Percentiles rank a stretch among this genome's conserved stretches.
phyloP scores from a whole-genome alignment of 352 stramenopile genomes.

The Thraustochytrium sp. region DNA sequence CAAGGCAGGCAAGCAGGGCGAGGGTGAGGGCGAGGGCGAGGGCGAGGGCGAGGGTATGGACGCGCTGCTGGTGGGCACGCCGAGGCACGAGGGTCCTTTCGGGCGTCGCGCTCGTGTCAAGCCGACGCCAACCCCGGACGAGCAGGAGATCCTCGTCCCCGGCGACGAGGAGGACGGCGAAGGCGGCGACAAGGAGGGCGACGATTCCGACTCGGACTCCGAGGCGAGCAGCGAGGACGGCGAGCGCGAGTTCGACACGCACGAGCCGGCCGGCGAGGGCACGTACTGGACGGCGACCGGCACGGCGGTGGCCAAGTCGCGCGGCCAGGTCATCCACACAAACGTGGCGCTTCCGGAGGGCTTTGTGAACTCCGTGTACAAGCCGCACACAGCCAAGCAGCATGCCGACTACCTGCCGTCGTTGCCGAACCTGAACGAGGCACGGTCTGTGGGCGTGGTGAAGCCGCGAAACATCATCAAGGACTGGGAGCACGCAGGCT shows the following conservation, averaged over 20 bases:
- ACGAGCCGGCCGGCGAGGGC: neutral
- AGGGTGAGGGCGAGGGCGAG: constrained; percentile 43
- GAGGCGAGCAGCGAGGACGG: neutral
- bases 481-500: constrained; percentile 78
- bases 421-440: constrained; percentile 68
- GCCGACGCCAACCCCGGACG: constrained; percentile 26
- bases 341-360: constrained; percentile 50
- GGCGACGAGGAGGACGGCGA: neutral
- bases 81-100: neutral
- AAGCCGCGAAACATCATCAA: constrained; percentile 68
- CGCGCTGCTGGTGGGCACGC: neutral
- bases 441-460: constrained; percentile 73
- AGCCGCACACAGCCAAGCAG: constrained; percentile 55
- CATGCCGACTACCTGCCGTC: constrained; percentile 55
- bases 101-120: neutral
- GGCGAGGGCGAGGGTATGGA: constrained; percentile 15
- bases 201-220: neutral
- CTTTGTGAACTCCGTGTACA: constrained; percentile 54
- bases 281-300: constrained; percentile 12
- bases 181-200: neutral
- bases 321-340: neutral
- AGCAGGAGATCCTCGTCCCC: constrained; percentile 3
- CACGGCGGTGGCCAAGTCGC: neutral
- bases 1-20: constrained; percentile 44
- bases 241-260: constrained; percentile 1